Percentiles rank a stretch among this genome's conserved stretches.
These are phyloP conservation scores for Candida dajiaensis DNA, from an alignment of 805 yeast genomes.

Conservation along the genomic window DNA sequence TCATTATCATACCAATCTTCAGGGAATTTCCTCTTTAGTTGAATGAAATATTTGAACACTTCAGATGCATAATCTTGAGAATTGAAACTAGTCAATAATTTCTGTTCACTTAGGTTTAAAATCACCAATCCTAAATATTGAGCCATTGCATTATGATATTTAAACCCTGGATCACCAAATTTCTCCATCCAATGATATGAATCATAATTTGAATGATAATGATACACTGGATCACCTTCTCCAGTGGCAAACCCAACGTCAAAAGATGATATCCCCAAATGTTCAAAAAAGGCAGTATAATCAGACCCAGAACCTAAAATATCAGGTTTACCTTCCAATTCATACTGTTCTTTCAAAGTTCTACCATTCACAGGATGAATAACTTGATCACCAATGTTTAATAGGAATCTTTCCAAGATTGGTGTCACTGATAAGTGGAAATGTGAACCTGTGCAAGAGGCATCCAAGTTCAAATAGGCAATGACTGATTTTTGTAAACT, in stretches of 20 bases:
- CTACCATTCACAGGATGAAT: slow-evolving; percentile 33
- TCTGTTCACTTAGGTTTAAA: slow-evolving; percentile 42
- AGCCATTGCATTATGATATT: slow-evolving; percentile 49
- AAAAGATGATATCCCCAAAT: slow-evolving; percentile 51
- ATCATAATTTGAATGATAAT: slow-evolving; percentile 75
- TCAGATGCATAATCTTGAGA: slow-evolving; percentile 33
- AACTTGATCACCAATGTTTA: slow-evolving; percentile 37
- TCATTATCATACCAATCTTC: slow-evolving; percentile 41
- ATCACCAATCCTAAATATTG: slow-evolving; percentile 46
- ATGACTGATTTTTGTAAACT: slow-evolving; percentile 44
- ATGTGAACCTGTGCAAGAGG: slow-evolving; percentile 38
- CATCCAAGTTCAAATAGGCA: slow-evolving; percentile 68
- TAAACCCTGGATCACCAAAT: slow-evolving; percentile 58
- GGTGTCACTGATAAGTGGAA: slow-evolving; percentile 55
- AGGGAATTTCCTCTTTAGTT: slow-evolving; percentile 32
- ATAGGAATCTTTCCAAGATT: slow-evolving; percentile 41
- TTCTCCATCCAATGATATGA: slow-evolving; percentile 64
- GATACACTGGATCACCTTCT: slow-evolving; percentile 53
- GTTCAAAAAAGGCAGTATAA: slow-evolving; percentile 55
- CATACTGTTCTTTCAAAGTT: slow-evolving; percentile 24
- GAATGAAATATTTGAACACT: slow-evolving; percentile 32
- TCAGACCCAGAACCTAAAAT: slow-evolving; percentile 70
- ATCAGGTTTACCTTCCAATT: slow-evolving; percentile 28
- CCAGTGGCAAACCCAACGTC: slow-evolving; percentile 49
- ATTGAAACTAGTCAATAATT: slow-evolving; percentile 36